Evolutionary conservation across 345 rosid genomes (phyloP).

Genomic region (Corchorus capsularis): DNA sequence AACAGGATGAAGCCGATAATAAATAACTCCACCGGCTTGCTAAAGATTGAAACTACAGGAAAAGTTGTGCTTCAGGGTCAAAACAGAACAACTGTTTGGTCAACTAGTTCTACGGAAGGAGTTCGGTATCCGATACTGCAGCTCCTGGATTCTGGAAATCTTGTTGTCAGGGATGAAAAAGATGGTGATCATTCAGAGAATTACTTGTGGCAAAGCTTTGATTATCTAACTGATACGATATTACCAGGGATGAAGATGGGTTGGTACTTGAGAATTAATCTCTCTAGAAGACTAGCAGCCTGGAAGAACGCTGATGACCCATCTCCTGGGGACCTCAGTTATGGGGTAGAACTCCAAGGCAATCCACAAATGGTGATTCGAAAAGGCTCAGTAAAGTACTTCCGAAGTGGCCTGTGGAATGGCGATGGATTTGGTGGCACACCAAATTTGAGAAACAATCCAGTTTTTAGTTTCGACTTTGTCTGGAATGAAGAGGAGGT

Average conservation of each 20-base stretch:
- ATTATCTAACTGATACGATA: conserved; percentile 40
- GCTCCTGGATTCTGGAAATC: conserved; percentile 45
- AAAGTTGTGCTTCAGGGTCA: not conserved
- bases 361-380: conserved; percentile 11
- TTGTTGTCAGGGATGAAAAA: conserved; percentile 29
- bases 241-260: conserved; percentile 41
- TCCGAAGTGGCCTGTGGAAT: conserved; percentile 53
- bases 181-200: not conserved
- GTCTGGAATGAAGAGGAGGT: conserved; percentile 26
- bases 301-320: not conserved
- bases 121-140: conserved; percentile 30
- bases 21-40: conserved; percentile 23
- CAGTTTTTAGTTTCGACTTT: conserved; percentile 20
- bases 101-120: conserved; percentile 16
- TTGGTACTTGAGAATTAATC: not conserved
- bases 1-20: conserved; percentile 41
- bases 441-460: not conserved
- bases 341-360: not conserved
- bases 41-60: conserved; percentile 28
- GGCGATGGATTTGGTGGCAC: conserved; percentile 41
- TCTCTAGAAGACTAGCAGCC: not conserved
- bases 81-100: conserved; percentile 24
- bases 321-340: not conserved
- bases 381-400: conserved; percentile 3
- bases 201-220: conserved; percentile 52